Evolutionary conservation across 306 rosid species (phyloP).

Genomic region (Hippophae gyantsensis): DNA sequence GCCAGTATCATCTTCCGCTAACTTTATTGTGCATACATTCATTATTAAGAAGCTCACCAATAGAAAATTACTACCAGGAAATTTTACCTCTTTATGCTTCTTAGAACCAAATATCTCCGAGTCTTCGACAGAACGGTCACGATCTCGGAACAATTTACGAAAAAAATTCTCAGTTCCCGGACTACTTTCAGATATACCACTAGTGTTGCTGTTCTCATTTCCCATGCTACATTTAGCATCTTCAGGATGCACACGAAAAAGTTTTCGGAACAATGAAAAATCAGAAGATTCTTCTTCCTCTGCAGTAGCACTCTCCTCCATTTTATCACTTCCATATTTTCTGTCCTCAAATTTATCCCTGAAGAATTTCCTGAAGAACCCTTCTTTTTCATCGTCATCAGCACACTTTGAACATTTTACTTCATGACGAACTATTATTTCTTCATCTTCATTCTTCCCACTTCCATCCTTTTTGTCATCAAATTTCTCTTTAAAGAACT

Average conservation of each 20-base stretch:
- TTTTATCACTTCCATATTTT: conserved; percentile 54
- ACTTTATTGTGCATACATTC: neutral
- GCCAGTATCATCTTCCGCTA: neutral
- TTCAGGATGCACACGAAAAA: conserved; percentile 90
- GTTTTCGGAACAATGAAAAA: conserved; percentile 60
- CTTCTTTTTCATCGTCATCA: conserved; percentile 85
- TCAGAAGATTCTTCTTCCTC: conserved; percentile 85
- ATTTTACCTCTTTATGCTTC: conserved; percentile 66
- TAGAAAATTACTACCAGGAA: conserved; percentile 4
- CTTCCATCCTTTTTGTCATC: conserved; percentile 69
- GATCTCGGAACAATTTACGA: conserved; percentile 81
- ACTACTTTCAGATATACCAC: conserved; percentile 62
- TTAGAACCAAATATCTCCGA: conserved; percentile 77
- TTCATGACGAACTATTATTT: neutral
- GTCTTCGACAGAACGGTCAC: conserved; percentile 83
- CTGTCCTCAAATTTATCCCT: conserved; percentile 73
- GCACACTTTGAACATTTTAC: conserved; percentile 29
- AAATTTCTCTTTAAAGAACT: conserved; percentile 63
- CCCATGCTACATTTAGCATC: conserved; percentile 48
- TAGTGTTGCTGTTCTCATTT: conserved; percentile 38
- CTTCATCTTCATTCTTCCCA: conserved; percentile 39
- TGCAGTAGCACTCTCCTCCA: conserved; percentile 52
- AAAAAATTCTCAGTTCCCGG: conserved; percentile 82
- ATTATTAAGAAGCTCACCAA: too few species aligned
- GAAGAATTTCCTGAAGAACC: conserved; percentile 63